A percentile compares a stretch with the other conserved stretches of the same genome.
Evolutionary conservation across 805 yeast genomes (phyloP).

Genomic region (Cyberlindnera xylosilytica): DNA sequence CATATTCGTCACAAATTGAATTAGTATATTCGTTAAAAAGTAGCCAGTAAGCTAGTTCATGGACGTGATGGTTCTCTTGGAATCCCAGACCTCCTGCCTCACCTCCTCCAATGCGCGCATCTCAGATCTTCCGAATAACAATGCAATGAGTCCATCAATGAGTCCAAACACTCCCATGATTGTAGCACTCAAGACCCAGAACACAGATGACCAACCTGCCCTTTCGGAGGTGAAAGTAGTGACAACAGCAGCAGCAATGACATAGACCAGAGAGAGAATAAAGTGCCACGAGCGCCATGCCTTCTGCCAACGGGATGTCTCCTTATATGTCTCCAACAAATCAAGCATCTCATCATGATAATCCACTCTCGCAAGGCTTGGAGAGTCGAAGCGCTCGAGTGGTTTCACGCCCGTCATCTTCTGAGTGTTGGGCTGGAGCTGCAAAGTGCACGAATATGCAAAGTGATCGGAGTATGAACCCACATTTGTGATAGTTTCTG

Average conservation of each 20-base stretch:
- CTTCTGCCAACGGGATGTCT: conserved; percentile 57
- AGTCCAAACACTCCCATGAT: conserved; percentile 63
- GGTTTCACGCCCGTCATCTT: conserved; percentile 6
- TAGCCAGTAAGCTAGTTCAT: not conserved
- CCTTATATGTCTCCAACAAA: conserved; percentile 38
- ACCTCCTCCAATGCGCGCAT: conserved; percentile 75
- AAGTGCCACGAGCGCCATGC: conserved; percentile 67
- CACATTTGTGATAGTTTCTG: conserved; percentile 60
- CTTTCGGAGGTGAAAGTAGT: conserved; percentile 55
- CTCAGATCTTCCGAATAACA: conserved; percentile 78
- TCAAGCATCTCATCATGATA: conserved; percentile 48
- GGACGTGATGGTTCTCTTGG: conserved; percentile 8
- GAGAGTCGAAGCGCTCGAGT: conserved; percentile 6
- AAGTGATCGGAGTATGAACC: conserved; percentile 93
- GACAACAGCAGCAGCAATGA: conserved; percentile 52
- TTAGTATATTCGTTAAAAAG: too few relatives aligned
- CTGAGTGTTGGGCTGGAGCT: conserved; percentile 20
- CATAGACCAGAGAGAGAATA: conserved; percentile 45
- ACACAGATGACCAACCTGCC: conserved; percentile 62
- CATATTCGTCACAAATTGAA: too few relatives aligned
- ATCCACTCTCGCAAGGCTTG: conserved; percentile 1
- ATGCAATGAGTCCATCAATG: conserved; percentile 74
- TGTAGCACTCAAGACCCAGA: conserved; percentile 56
- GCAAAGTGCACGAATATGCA: conserved; percentile 57
- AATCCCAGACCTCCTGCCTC: conserved; percentile 56